Evolutionary conservation across 2,329 filamentous ascomycete genomes (phyloP), one percentile per base, ranked within the genome.

Genomic region (Exutisphaerella laricina): DNA sequence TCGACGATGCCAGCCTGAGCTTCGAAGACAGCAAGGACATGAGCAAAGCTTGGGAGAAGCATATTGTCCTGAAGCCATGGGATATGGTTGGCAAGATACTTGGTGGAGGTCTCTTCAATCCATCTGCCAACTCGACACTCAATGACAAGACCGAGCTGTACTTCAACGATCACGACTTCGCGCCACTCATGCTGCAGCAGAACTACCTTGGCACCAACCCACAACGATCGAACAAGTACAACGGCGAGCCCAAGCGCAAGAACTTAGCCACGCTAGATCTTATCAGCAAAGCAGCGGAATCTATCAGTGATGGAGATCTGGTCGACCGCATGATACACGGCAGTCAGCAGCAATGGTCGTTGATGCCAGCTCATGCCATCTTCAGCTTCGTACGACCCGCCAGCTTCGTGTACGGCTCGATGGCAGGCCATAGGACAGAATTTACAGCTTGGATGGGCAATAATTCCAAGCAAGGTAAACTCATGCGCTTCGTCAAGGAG

Each of bases 91-190:
- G 85, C 61, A 96, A 96, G 69, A 88, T 98, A 62, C 78, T 98
- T 4, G 87, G 79, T 18, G 83, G 88, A 3, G 87, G 88, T 26
- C 79, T 96, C 66, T 98, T 97, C 66, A 77, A 85, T 17, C 77
- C 82, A 4, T 80, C 82, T 37, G 94, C 88, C 67, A 94, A 87
- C 54, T 73, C 86, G 3, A 94, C 88, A 0, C 71, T 98, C 25
- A 97, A 97, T 62, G 90, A 98, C 65, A 98, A 98, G 73, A 92
- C 94, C 50, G 90, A 98, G 67, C 79, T 98, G 1, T 98, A 98
- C 66, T 98, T 98, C 73, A 97, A 98, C 64, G 92, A 98, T 58
- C 92, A 98, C 60, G 92, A 98, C 58, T 94, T 97, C 68, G 96
- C 88, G 59, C 92, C 83, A 60, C 73, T 98, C 40, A 97, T 98